phyloP scores from a whole-genome alignment of 1,139 yeast genomes.

The Saccharomyces uvarum region DNA sequence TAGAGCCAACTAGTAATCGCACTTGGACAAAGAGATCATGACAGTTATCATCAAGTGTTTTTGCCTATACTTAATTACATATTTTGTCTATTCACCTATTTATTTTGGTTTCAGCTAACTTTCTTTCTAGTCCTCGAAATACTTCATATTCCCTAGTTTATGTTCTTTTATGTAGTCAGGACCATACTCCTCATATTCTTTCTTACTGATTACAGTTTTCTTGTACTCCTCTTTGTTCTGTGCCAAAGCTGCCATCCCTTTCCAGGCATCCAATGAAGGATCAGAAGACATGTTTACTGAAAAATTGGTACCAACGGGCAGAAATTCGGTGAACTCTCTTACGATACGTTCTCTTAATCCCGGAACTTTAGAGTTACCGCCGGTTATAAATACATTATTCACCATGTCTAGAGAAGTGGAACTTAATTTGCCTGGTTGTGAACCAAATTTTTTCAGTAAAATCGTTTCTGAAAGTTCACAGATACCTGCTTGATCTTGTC shows the following conservation, averaged over 20 bases:
- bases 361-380: slow-evolving; percentile 67
- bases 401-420: slow-evolving; percentile 32
- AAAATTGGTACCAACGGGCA: slow-evolving; percentile 64
- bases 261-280: slow-evolving; percentile 81
- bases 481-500: slow-evolving; percentile 91
- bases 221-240: slow-evolving; percentile 39
- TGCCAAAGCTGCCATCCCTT: slow-evolving; percentile 85
- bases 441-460: slow-evolving; percentile 54
- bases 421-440: slow-evolving; percentile 38
- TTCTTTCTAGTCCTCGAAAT: slow-evolving; percentile 16
- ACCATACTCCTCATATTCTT: slow-evolving; percentile 84
- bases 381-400: slow-evolving; percentile 70
- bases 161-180: slow-evolving; percentile 86
- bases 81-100: background rate
- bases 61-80: background rate
- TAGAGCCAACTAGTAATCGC: background rate
- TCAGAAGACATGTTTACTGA: slow-evolving; percentile 57
- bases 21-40: background rate
- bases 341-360: slow-evolving; percentile 60
- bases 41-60: background rate
- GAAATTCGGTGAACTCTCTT: slow-evolving; percentile 56
- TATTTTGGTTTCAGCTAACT: slow-evolving; percentile 1
- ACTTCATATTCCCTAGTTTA: slow-evolving; percentile 53
- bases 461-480: slow-evolving; percentile 68
- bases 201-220: slow-evolving; percentile 48